A percentile compares a stretch with the other conserved stretches of the same genome.
Conservation (phyloP, 1,284 basidiomycete species). For the Leccinum pallidistipes region DNA sequence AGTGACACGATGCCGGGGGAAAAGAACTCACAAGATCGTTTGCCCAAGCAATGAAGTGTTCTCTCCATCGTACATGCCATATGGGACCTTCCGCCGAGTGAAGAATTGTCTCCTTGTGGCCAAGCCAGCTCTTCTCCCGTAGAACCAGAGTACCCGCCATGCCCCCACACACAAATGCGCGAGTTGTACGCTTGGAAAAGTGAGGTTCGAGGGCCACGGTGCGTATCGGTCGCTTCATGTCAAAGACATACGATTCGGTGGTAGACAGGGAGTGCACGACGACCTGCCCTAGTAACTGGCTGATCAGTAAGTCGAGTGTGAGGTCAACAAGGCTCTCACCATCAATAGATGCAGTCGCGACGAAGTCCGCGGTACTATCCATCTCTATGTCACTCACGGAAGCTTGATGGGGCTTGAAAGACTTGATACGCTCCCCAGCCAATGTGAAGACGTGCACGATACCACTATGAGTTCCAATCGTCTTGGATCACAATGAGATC, state of each 20-base stretch:
- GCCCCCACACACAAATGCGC: slow-evolving; percentile 93
- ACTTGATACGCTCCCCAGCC: slow-evolving; percentile 82
- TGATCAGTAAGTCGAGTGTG: slow-evolving; percentile 12
- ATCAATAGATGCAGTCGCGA: slow-evolving; percentile 93
- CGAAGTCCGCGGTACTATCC: slow-evolving; percentile 85
- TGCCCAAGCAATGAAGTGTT: slow-evolving; percentile 92
- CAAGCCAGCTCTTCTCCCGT: slow-evolving; percentile 96
- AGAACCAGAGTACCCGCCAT: slow-evolving; percentile 86
- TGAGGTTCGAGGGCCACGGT: slow-evolving; percentile 90
- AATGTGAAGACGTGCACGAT: slow-evolving; percentile 88
- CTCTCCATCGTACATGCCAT: slow-evolving; percentile 89
- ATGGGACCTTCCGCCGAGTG: slow-evolving; percentile 93
- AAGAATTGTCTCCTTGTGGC: slow-evolving; percentile 87
- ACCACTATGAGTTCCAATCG: slow-evolving; percentile 89
- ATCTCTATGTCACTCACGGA: slow-evolving; percentile 85
- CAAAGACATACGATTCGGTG: slow-evolving; percentile 84
- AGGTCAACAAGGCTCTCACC: slow-evolving; percentile 52
- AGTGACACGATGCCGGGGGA: background rate
- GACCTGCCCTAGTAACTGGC: slow-evolving; percentile 69
- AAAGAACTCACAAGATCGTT: slow-evolving; percentile 74
- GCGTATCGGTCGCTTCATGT: slow-evolving; percentile 92
- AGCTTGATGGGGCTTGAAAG: slow-evolving; percentile 91
- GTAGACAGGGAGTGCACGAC: slow-evolving; percentile 85
- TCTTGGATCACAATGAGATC: slow-evolving; percentile 44
- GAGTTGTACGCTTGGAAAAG: slow-evolving; percentile 78